phyloP scores from a whole-genome alignment of 306 rosid species.

The Argentina anserina region DNA sequence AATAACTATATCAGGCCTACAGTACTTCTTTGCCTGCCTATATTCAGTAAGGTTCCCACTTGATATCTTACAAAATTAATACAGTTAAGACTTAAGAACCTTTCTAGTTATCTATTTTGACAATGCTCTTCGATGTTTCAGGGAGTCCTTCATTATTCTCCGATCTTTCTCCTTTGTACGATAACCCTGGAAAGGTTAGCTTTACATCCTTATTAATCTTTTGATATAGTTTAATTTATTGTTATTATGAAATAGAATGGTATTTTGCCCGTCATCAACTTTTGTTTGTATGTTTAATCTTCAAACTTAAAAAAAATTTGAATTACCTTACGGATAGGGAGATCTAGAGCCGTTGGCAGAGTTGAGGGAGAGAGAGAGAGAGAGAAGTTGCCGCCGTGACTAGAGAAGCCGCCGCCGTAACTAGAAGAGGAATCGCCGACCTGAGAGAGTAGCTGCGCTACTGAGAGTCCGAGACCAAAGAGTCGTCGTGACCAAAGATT shows the following conservation, averaged over 20 bases:
- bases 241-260: not conserved
- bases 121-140: conserved; percentile 33
- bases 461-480: too few relatives aligned
- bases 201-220: conserved; percentile 18
- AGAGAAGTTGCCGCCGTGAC: too few relatives aligned
- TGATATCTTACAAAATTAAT: not conserved
- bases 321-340: too few relatives aligned
- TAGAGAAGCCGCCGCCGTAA: too few relatives aligned
- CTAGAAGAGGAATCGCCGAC: too few relatives aligned
- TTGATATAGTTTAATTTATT: conserved; percentile 4
- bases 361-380: too few relatives aligned
- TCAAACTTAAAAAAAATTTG: too few relatives aligned
- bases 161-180: conserved; percentile 88
- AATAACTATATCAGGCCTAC: conserved; percentile 75
- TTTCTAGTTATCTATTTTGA: not conserved
- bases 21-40: conserved; percentile 20
- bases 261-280: conserved; percentile 7
- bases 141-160: conserved; percentile 99
- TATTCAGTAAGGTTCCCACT: not conserved
- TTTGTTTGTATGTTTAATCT: conserved; percentile 16
- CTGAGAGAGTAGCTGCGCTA: too few relatives aligned
- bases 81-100: not conserved
- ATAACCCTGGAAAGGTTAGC: conserved; percentile 88
- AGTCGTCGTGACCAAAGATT: too few relatives aligned
- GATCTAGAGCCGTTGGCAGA: too few relatives aligned